Conservation (phyloP, 306 rosid genomes). For the Cicer arietinum region DNA sequence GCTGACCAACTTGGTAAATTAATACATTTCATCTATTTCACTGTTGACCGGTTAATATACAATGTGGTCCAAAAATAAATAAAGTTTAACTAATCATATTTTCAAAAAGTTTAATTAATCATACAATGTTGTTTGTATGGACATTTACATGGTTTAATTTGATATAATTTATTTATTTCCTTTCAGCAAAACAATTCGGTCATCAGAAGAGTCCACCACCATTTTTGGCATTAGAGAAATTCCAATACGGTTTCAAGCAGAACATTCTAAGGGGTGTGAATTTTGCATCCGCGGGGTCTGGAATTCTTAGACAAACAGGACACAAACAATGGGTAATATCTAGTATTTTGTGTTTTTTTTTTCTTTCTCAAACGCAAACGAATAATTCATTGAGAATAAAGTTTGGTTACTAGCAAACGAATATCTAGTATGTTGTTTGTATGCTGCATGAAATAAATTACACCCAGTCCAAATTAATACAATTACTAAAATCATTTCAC, state of each 20-base stretch:
- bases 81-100: no score
- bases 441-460: no score
- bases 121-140: neutral
- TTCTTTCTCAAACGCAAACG: no score
- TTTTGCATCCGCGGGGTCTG: conserved; percentile 64
- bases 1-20: conserved; percentile 61
- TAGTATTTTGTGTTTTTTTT: no score
- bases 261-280: conserved; percentile 51
- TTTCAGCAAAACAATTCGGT: conserved; percentile 49
- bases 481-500: no score
- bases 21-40: neutral
- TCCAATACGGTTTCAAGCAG: conserved; percentile 30
- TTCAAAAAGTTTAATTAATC: no score
- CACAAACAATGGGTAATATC: conserved; percentile 28
- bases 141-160: neutral
- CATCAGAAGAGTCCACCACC: conserved; percentile 57
- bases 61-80: no score
- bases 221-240: conserved; percentile 39
- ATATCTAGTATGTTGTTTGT: no score
- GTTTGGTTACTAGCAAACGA: no score
- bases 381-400: no score
- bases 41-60: no score
- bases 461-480: no score
- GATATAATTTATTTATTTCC: neutral
- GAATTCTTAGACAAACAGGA: conserved; percentile 56